Conservation (phyloP, 2,329 filamentous ascomycete genomes). For the Ceratocystiopsis brevicomis region DNA sequence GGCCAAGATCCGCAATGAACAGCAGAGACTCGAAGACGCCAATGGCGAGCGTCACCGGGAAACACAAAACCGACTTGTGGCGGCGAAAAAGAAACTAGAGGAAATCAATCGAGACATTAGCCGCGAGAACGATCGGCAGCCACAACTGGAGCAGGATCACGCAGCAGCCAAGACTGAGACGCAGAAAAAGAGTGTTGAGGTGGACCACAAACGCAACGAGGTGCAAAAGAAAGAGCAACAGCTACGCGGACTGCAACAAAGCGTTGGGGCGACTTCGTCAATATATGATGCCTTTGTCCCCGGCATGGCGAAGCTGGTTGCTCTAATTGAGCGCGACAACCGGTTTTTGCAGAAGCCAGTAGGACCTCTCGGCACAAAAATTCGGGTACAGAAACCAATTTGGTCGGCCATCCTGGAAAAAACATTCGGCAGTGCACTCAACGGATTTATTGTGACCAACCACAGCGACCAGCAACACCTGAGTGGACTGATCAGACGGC, state of each 20-base stretch:
- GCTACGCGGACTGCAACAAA: slow-evolving; percentile 28
- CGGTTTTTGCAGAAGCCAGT: slow-evolving; percentile 56
- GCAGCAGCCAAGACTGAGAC: slow-evolving; percentile 15
- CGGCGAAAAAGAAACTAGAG: slow-evolving; percentile 31
- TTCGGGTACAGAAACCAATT: slow-evolving; percentile 57
- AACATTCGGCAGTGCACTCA: slow-evolving; percentile 48
- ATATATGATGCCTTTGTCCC: slow-evolving; percentile 38
- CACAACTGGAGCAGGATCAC: slow-evolving; percentile 16
- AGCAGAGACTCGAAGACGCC: slow-evolving; percentile 41
- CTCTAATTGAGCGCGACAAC: slow-evolving; percentile 47
- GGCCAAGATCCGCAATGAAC: slow-evolving; percentile 33
- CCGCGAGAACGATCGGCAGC: slow-evolving; percentile 12
- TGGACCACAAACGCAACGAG: slow-evolving; percentile 8
- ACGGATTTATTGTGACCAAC: slow-evolving; percentile 63
- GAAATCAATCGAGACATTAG: slow-evolving; percentile 21
- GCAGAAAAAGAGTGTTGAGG: slow-evolving; percentile 15
- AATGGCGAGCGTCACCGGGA: slow-evolving; percentile 46
- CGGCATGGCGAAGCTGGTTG: slow-evolving; percentile 43
- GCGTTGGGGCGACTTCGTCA: slow-evolving; percentile 30
- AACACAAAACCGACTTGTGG: slow-evolving; percentile 35
- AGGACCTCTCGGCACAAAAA: slow-evolving; percentile 63
- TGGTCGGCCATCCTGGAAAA: slow-evolving; percentile 75
- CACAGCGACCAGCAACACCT: slow-evolving; percentile 58
- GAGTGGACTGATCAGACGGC: slow-evolving; percentile 40
- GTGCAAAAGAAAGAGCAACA: too few species aligned